phyloP scores from a whole-genome alignment of 2,329 filamentous ascomycete species.

The Bipolaris zeicola region DNA sequence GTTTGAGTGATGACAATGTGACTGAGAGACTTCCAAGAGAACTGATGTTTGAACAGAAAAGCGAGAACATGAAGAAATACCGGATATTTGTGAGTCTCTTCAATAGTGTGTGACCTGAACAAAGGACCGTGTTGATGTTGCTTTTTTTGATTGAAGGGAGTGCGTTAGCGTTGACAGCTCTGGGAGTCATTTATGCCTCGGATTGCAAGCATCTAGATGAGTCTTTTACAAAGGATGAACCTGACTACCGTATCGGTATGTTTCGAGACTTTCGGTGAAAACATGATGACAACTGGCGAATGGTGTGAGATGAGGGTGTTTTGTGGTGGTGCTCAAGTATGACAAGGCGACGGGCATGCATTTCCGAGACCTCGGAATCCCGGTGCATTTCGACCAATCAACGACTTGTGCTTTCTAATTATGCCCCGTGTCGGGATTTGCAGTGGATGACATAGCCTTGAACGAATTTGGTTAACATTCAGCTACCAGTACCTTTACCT shows the following conservation, averaged over 20 bases:
- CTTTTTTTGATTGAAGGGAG: too few relatives aligned
- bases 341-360: not conserved
- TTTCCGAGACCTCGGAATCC: slow-evolving; percentile 15
- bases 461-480: slow-evolving; percentile 28
- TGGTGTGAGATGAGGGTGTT: not conserved
- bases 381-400: slow-evolving; percentile 22
- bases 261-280: not conserved
- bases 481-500: slow-evolving; percentile 15
- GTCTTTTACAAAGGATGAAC: not conserved
- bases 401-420: slow-evolving; percentile 24
- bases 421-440: slow-evolving; percentile 17
- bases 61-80: not conserved
- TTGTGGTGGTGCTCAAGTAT: not conserved
- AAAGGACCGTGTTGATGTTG: too few relatives aligned
- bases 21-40: not conserved
- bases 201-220: not conserved
- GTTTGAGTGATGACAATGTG: not conserved
- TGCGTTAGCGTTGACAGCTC: too few relatives aligned
- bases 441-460: slow-evolving; percentile 36
- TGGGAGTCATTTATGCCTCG: too few relatives aligned
- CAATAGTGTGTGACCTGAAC: too few relatives aligned
- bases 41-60: not conserved
- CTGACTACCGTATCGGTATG: too few relatives aligned
- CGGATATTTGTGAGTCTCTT: too few relatives aligned
- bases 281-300: not conserved